These are phyloP conservation scores for Aureobasidium melanogenum DNA, from an alignment of 2,329 filamentous ascomycete genomes.

Conservation along the genomic window DNA sequence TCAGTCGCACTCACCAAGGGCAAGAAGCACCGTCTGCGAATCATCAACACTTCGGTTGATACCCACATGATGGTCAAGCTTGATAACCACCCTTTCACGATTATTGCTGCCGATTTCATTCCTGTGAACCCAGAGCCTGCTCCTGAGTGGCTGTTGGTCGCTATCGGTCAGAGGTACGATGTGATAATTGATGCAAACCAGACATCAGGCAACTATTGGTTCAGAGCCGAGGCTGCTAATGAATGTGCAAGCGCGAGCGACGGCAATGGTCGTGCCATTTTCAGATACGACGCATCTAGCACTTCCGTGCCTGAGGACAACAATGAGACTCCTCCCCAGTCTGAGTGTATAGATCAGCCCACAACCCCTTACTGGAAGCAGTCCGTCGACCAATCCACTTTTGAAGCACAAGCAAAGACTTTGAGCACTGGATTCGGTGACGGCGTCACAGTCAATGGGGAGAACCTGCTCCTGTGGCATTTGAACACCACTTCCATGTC, in stretches of 20 bases:
- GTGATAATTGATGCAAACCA: conserved; percentile 39
- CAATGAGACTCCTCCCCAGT: conserved; percentile 18
- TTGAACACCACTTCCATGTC: conserved; percentile 31
- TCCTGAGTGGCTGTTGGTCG: conserved; percentile 28
- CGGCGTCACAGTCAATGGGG: conserved; percentile 27
- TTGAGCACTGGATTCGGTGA: conserved; percentile 17
- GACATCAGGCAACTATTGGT: conserved; percentile 36
- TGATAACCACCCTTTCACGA: conserved; percentile 26
- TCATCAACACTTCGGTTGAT: conserved; percentile 39
- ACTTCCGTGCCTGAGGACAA: conserved; percentile 17
- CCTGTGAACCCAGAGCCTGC: conserved; percentile 21
- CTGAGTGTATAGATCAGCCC: conserved; percentile 23
- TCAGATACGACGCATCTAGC: conserved; percentile 24
- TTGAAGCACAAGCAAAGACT: conserved; percentile 24
- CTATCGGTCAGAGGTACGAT: conserved; percentile 39
- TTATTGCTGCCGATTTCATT: conserved; percentile 30
- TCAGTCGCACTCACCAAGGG: conserved; percentile 21
- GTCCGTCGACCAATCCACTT: conserved; percentile 27
- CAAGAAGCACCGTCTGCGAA: conserved; percentile 34
- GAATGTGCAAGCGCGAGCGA: conserved; percentile 27
- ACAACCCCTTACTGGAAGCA: conserved; percentile 26
- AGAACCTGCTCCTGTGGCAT: conserved; percentile 31
- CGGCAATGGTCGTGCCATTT: conserved; percentile 27
- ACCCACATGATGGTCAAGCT: conserved; percentile 33
- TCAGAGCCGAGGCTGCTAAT: conserved; percentile 31